These are phyloP conservation scores for Coemansia sp. DNA, from an alignment of 192 early-diverging fungal genomes.

Conservation along the genomic window DNA sequence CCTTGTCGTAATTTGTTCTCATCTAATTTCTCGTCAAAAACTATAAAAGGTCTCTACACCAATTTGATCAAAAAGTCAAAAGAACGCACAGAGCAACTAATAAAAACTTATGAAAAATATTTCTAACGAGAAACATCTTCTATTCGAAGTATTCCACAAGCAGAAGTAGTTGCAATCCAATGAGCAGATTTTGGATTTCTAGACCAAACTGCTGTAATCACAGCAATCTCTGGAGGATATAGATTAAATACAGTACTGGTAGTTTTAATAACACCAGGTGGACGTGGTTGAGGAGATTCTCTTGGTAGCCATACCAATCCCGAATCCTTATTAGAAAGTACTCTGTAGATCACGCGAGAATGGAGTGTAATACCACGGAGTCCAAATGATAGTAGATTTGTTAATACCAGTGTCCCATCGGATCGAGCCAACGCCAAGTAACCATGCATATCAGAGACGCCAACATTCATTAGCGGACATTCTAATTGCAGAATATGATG, in stretches of 20 bases:
- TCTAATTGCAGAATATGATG: neutral
- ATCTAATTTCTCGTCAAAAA: too few relatives aligned
- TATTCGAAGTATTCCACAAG: slow-evolving; percentile 30
- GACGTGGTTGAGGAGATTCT: neutral
- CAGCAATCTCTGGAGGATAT: slow-evolving; percentile 23
- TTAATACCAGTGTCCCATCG: neutral
- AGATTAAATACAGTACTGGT: neutral
- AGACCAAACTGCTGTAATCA: slow-evolving; percentile 40
- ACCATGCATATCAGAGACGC: neutral
- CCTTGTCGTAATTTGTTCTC: neutral
- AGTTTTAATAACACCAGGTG: neutral
- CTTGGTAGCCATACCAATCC: neutral
- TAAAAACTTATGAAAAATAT: neutral
- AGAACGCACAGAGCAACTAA: neutral
- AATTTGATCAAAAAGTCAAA: too few relatives aligned
- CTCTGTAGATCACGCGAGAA: neutral
- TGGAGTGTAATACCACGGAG: neutral
- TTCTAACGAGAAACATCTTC: slow-evolving; percentile 19
- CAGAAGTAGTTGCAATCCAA: slow-evolving; percentile 36
- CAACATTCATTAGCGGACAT: neutral
- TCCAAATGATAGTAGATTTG: neutral
- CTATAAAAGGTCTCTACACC: too few relatives aligned
- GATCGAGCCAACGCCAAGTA: neutral
- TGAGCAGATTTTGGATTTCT: slow-evolving; percentile 17
- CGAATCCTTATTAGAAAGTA: neutral